These are phyloP conservation scores for Micractinium conductrix DNA, from an alignment of 139 green algal species.

Conservation along the genomic window DNA sequence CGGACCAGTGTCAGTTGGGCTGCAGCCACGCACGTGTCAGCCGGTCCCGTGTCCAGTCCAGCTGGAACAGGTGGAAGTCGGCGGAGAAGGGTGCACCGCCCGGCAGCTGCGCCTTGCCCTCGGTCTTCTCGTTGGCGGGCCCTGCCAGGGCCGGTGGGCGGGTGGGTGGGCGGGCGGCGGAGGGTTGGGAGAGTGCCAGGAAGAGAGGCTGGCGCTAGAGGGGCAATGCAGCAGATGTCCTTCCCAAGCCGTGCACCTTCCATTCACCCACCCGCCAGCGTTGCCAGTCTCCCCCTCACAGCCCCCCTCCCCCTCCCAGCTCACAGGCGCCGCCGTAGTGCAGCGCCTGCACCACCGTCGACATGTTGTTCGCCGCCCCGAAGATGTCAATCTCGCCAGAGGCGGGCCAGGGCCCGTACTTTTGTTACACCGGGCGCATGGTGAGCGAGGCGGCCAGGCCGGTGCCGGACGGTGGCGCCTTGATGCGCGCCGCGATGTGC, in stretches of 20 bases:
- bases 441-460: background rate
- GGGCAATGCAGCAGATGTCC: too few species aligned
- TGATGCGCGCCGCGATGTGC: background rate
- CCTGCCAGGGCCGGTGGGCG: background rate
- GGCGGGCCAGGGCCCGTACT: slow-evolving; percentile 1
- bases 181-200: background rate
- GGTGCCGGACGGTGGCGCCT: background rate
- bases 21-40: background rate
- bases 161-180: too few species aligned
- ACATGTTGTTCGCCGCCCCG: background rate
- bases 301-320: background rate
- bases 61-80: background rate
- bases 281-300: background rate
- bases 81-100: background rate
- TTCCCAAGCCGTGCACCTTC: background rate
- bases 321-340: slow-evolving; percentile 5
- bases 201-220: too few species aligned
- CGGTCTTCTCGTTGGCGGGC: slow-evolving; percentile 8
- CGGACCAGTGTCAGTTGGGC: too few species aligned
- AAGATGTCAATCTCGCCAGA: slow-evolving; percentile 4
- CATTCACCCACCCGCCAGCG: background rate
- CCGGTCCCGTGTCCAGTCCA: background rate
- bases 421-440: background rate
- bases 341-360: background rate
- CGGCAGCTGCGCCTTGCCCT: background rate